These are phyloP conservation scores for Amanita fuliginea DNA, from an alignment of 768 basidiomycete genomes.

Conservation along the genomic window DNA sequence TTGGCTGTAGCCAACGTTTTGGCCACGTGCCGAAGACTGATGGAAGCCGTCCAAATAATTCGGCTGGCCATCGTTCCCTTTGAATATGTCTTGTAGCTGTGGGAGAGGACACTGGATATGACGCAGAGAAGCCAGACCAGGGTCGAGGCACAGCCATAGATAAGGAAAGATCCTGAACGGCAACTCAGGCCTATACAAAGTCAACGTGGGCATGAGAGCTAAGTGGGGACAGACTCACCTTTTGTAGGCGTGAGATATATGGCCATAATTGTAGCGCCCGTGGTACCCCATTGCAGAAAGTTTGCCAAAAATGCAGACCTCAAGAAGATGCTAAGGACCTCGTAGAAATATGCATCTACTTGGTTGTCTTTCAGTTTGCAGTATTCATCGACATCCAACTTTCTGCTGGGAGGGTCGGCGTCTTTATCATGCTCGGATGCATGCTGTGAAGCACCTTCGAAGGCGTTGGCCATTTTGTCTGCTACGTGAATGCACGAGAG, in stretches of 20 bases:
- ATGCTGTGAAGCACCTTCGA: not conserved
- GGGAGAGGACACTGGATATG: constrained; percentile 18
- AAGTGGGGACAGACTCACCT: constrained; percentile 5
- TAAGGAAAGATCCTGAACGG: constrained; percentile 2
- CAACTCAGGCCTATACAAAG: not conserved
- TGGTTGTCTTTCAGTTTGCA: constrained; percentile 6
- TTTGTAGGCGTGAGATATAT: constrained; percentile 13
- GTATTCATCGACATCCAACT: not conserved
- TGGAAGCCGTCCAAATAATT: constrained; percentile 12
- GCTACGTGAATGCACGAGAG: constrained; percentile 13
- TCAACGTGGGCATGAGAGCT: not conserved
- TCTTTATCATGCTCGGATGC: not conserved
- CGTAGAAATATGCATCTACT: constrained; percentile 11
- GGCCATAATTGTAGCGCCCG: constrained; percentile 13
- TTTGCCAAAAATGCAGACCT: constrained; percentile 10
- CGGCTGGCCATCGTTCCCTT: not conserved
- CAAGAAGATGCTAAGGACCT: constrained; percentile 11
- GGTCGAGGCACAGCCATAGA: constrained; percentile 14
- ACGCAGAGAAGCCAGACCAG: constrained; percentile 16
- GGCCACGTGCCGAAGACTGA: constrained; percentile 18
- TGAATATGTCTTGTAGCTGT: not conserved
- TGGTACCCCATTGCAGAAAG: constrained; percentile 13
- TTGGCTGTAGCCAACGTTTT: constrained; percentile 20
- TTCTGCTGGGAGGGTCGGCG: not conserved
- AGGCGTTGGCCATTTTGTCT: constrained; percentile 1